phyloP scores from a whole-genome alignment of 768 basidiomycete species.

The Kwoniella bestiolae region DNA sequence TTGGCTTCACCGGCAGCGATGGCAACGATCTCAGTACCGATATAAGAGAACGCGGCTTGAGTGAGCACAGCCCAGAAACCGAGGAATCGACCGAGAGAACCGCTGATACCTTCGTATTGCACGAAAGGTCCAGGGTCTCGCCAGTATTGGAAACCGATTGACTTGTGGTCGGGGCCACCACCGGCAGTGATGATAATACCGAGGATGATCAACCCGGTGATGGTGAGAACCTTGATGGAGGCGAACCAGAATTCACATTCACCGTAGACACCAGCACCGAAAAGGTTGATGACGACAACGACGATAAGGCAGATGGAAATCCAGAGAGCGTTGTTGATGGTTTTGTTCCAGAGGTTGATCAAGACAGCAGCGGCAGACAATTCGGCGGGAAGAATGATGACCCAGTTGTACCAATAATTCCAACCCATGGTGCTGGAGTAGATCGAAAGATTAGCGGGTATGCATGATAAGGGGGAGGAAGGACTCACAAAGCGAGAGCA shows the following conservation, averaged over 20 bases:
- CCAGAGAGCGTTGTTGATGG: conserved; percentile 74
- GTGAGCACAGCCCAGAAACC: conserved; percentile 72
- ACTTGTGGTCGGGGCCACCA: conserved; percentile 73
- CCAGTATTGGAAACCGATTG: conserved; percentile 68
- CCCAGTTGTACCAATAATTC: conserved; percentile 57
- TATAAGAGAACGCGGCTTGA: conserved; percentile 84
- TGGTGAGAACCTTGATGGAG: conserved; percentile 82
- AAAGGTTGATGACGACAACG: conserved; percentile 65
- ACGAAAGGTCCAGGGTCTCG: conserved; percentile 85
- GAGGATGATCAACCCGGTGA: conserved; percentile 61
- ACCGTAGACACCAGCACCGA: conserved; percentile 55
- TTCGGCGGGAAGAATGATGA: conserved; percentile 69
- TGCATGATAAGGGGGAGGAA: conserved; percentile 37
- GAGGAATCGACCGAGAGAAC: conserved; percentile 75
- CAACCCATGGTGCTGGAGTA: conserved; percentile 14
- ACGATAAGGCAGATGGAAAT: conserved; percentile 76
- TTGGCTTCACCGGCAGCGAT: conserved; percentile 67
- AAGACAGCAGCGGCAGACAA: conserved; percentile 75
- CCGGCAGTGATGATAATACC: conserved; percentile 81
- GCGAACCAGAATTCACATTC: conserved; percentile 82
- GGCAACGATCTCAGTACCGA: conserved; percentile 88
- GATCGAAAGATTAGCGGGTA: neutral
- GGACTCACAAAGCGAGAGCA: conserved; percentile 58
- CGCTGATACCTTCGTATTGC: conserved; percentile 66
- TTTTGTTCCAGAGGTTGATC: conserved; percentile 60